Conservation (phyloP, 495 filamentous ascomycete genomes). For the Tetracladium setigerum region DNA sequence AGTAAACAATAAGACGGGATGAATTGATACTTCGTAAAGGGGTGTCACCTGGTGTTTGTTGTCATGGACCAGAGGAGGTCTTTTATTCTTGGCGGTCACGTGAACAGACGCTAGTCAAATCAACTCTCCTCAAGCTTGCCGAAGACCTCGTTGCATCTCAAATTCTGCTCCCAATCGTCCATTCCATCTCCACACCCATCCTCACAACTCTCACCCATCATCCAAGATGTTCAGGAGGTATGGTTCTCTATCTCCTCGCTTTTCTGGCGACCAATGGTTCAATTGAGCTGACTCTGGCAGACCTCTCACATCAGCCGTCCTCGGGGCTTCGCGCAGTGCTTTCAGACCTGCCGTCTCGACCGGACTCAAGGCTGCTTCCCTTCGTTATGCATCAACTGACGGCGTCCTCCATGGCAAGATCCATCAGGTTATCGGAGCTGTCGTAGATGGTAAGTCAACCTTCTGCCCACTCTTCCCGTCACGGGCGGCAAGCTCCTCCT, state of each 20-base stretch:
- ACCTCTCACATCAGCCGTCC: conserved; percentile 69
- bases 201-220: conserved; percentile 25
- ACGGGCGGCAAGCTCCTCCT: conserved; percentile 12
- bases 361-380: conserved; percentile 51
- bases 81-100: neutral
- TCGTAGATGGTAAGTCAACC: conserved; percentile 60
- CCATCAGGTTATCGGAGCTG: conserved; percentile 72
- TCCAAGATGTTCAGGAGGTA: conserved; percentile 88
- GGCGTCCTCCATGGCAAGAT: conserved; percentile 67
- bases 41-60: neutral
- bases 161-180: conserved; percentile 11
- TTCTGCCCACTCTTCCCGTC: conserved; percentile 17
- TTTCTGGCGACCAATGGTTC: conserved; percentile 30
- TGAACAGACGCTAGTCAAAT: neutral
- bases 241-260: conserved; percentile 24
- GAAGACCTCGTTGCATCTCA: conserved; percentile 6
- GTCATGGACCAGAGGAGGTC: neutral
- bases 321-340: conserved; percentile 59
- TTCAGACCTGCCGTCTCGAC: conserved; percentile 56
- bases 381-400: conserved; percentile 65
- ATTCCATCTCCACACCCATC: conserved; percentile 29
- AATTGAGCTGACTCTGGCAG: conserved; percentile 46
- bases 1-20: no score
- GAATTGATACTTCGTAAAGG: no score
- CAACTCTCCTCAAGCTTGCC: conserved; percentile 1